Evolutionary conservation across 495 filamentous ascomycete species (phyloP), one percentile per base, ranked within the genome.

Genomic region (Emericellopsis terricola): DNA sequence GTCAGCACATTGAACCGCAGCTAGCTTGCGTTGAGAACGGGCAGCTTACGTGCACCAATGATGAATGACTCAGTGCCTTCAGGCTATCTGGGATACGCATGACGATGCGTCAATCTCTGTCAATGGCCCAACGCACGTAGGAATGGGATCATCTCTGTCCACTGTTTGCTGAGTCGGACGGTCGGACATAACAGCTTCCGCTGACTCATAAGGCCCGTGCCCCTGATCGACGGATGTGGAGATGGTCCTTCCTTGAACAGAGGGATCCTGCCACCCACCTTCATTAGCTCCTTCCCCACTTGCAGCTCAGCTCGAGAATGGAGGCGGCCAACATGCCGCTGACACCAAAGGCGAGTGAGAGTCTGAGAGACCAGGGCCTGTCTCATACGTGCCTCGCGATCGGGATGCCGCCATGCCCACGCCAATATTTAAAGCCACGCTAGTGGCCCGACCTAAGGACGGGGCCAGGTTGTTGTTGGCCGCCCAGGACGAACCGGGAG

Each of bases 161-260:
- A n/a, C n/a, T n/a, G n/a, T n/a, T n/a, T n/a, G n/a, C n/a, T n/a
- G n/a, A n/a, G n/a, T n/a, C n/a, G n/a, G n/a, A n/a, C n/a, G n/a
- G n/a, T n/a, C n/a, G n/a, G n/a, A n/a, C n/a, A n/a, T n/a, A n/a
- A n/a, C n/a, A n/a, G n/a, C n/a, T n/a, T n/a, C n/a, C n/a, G n/a
- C n/a, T n/a, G n/a, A n/a, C n/a, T n/a, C n/a, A n/a, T n/a, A n/a
- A n/a, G n/a, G n/a, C n/a, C n/a, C n/a, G n/a, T n/a, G n/a, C n/a
- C n/a, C n/a, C n/a, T n/a, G n/a, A n/a, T n/a, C n/a, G n/a, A n/a
- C n/a, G n/a, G n/a, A n/a, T n/a, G n/a, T n/a, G n/a, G n/a, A n/a
- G n/a, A n/a, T n/a, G n/a, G n/a, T n/a, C n/a, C n/a, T n/a, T 60
- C 58, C 43, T 44, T 55, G 41, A 60, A 62, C 11, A 57, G 36